Percentiles rank a stretch among this genome's conserved stretches.
These are phyloP conservation scores for Fusarium graminum DNA, from an alignment of 2,329 filamentous ascomycete genomes.

Conservation along the genomic window DNA sequence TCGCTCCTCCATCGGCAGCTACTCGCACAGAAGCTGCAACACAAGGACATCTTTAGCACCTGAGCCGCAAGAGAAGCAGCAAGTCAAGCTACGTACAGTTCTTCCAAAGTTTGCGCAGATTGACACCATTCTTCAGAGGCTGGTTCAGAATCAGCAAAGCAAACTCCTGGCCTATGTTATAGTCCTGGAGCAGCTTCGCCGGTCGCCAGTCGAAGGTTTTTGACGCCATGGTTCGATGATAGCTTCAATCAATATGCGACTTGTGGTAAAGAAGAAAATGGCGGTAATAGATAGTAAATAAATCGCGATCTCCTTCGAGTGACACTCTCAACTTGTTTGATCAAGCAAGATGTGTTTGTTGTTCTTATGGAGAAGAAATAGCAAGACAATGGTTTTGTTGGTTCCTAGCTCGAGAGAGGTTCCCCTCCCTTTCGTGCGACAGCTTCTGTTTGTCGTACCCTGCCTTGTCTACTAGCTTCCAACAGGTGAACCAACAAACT, in stretches of 20 bases:
- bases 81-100: slow-evolving; percentile 56
- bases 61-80: neutral
- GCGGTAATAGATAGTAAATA: neutral
- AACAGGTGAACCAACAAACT: slow-evolving; percentile 25
- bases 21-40: slow-evolving; percentile 72
- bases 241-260: slow-evolving; percentile 8
- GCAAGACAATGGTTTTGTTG: slow-evolving; percentile 14
- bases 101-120: slow-evolving; percentile 64
- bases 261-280: neutral
- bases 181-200: slow-evolving; percentile 54
- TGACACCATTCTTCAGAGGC: slow-evolving; percentile 60
- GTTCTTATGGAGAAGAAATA: slow-evolving; percentile 2
- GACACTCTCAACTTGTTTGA: slow-evolving; percentile 1
- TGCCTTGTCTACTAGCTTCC: slow-evolving; percentile 5
- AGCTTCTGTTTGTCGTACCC: slow-evolving; percentile 17
- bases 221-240: slow-evolving; percentile 41
- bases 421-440: slow-evolving; percentile 41
- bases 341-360: slow-evolving; percentile 24
- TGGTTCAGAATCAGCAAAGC: slow-evolving; percentile 67
- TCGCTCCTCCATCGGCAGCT: slow-evolving; percentile 93
- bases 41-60: slow-evolving; percentile 33
- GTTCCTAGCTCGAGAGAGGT: slow-evolving; percentile 13
- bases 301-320: neutral
- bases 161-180: slow-evolving; percentile 54
- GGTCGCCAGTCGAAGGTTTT: slow-evolving; percentile 57